Percentiles rank a stretch among this genome's conserved stretches.
Evolutionary conservation across 1,284 basidiomycete genomes (phyloP).

Genomic region (Entoloma clypeatum): DNA sequence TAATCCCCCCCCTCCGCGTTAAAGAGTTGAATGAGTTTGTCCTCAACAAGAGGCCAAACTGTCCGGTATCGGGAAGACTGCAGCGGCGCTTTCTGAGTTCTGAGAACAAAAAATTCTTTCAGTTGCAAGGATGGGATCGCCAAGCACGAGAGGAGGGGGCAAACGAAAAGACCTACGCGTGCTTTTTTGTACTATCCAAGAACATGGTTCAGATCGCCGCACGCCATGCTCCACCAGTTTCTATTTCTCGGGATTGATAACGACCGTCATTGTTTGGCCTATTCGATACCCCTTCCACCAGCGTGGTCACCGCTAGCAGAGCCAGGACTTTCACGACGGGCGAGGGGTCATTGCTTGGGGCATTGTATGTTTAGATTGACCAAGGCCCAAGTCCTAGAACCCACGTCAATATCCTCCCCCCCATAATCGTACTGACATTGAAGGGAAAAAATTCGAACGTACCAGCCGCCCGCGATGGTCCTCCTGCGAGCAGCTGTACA

Average conservation of each 20-base stretch:
- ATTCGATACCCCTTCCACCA: conserved; percentile 52
- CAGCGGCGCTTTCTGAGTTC: conserved; percentile 24
- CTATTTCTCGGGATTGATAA: conserved; percentile 42
- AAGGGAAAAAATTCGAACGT: conserved; percentile 16
- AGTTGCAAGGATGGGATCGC: not conserved
- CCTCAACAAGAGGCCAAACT: conserved; percentile 34
- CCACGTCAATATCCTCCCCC: no score
- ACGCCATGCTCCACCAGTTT: conserved; percentile 57
- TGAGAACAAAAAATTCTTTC: no score
- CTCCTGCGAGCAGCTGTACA: conserved; percentile 63
- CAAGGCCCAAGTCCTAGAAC: conserved; percentile 51
- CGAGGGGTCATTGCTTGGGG: conserved; percentile 59
- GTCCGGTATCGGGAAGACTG: conserved; percentile 26
- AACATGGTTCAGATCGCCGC: conserved; percentile 39
- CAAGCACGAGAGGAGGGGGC: not conserved
- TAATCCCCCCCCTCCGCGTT: conserved; percentile 40
- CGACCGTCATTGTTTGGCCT: conserved; percentile 65
- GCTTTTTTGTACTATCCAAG: conserved; percentile 31
- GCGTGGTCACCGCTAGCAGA: conserved; percentile 41
- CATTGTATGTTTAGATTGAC: conserved; percentile 68
- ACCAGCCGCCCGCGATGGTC: conserved; percentile 58
- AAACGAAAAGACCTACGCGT: conserved; percentile 21
- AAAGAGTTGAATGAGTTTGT: conserved; percentile 33
- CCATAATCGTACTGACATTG: not conserved
- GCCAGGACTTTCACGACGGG: conserved; percentile 65